These are phyloP conservation scores for Penicillium sp. DNA, from an alignment of 2,329 filamentous ascomycete species.

Conservation along the genomic window DNA sequence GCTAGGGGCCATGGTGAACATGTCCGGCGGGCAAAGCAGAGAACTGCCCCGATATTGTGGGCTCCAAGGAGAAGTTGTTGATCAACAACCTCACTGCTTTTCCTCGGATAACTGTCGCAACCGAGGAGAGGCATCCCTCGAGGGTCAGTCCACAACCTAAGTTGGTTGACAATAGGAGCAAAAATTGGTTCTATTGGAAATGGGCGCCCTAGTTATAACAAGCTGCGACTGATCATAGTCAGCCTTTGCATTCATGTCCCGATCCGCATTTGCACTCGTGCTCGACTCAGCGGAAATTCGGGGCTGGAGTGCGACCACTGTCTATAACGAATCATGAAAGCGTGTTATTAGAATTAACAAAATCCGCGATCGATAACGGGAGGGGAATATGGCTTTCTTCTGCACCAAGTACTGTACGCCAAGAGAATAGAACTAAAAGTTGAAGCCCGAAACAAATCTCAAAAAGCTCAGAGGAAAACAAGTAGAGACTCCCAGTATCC, in stretches of 20 bases:
- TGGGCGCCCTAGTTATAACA: not conserved
- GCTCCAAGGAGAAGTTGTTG: not conserved
- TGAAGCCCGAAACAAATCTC: conserved; percentile 1
- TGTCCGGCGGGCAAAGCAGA: not conserved
- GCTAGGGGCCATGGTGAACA: not conserved
- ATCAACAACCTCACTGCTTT: not conserved
- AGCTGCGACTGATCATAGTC: not conserved
- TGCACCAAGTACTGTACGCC: conserved; percentile 8
- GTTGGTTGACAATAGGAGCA: not conserved
- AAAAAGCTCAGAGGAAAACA: not conserved
- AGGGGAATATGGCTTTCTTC: not conserved
- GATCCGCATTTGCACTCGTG: conserved; percentile 14
- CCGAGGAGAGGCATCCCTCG: not conserved
- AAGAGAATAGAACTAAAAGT: not conserved
- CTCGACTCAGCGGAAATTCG: not conserved
- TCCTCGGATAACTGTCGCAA: not conserved
- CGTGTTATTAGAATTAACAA: conserved; percentile 17
- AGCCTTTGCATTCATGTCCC: conserved; percentile 1
- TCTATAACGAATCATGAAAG: conserved; percentile 23
- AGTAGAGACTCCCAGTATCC: not conserved
- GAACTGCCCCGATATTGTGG: not conserved
- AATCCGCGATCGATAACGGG: not conserved
- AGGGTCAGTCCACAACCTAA: not conserved
- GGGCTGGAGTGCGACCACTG: conserved; percentile 13
- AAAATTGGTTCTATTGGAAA: not conserved